These are phyloP conservation scores for Cajanus cajan DNA, from an alignment of 306 rosid genomes.

Conservation along the genomic window DNA sequence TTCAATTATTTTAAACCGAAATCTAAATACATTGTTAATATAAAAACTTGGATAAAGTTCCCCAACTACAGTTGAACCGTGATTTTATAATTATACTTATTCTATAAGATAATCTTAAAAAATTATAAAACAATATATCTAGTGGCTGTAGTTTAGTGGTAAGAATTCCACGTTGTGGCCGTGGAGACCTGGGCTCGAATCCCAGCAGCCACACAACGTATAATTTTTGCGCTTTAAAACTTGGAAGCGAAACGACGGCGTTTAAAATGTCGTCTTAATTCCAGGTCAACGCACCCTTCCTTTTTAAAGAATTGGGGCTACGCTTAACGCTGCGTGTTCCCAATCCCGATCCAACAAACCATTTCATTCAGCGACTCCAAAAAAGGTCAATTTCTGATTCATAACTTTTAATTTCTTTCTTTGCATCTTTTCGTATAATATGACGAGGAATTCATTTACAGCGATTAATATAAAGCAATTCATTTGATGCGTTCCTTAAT, in stretches of 20 bases:
- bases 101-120: too few relatives aligned
- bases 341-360: background rate
- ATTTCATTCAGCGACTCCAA: background rate
- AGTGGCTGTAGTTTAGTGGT: slow-evolving; percentile 54
- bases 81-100: too few relatives aligned
- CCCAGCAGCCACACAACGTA: slow-evolving; percentile 30
- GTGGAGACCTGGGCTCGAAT: slow-evolving; percentile 55
- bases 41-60: background rate
- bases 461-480: background rate
- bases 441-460: background rate
- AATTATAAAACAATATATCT: too few relatives aligned
- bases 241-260: background rate
- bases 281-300: background rate
- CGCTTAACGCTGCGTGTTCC: background rate
- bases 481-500: background rate
- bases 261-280: background rate
- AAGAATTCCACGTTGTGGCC: slow-evolving; percentile 55
- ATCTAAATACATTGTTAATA: background rate
- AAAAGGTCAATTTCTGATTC: slow-evolving; percentile 3
- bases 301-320: background rate
- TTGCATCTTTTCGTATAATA: background rate
- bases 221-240: background rate
- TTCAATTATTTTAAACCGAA: too few relatives aligned
- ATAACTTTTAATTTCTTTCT: background rate
- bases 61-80: background rate